Evolutionary conservation across 768 basidiomycete genomes (phyloP), one percentile per base, ranked within the genome.

Genomic region (Leucogyrophana mollusca): DNA sequence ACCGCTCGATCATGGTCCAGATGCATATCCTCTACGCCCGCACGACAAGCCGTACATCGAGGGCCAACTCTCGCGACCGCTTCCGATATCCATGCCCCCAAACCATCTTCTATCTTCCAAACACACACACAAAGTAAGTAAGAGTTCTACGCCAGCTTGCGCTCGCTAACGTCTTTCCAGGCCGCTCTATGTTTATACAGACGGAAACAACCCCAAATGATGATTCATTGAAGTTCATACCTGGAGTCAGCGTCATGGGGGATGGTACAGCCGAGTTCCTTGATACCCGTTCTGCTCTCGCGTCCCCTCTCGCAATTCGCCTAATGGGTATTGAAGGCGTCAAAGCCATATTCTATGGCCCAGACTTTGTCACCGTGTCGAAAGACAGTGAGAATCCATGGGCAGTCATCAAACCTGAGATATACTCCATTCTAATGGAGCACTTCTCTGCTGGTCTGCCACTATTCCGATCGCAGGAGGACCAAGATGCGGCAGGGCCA

Each of bases 181-280:
- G 70, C 25, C 82, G 94, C 18, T 86, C 87, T 44, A 95, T 97
- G 94, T 98, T 98, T 73, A 96, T 98, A 47, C 96, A 99, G 69
- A 98, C 95, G 4, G 94, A 97, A 70, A 82, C 85, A 9, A 99
- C 96, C 0, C 96, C 96, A 0, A 99, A 99, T 64, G 90, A 92
- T 24, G 93, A 97, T 62, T 95, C 94, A 1, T 79, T 99, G 42
- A 98, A 99, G 67, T 99, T 99, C 70, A 93, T 99, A 48, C 96
- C 95, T 1, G 96, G 96, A 0, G 76, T 85, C 18, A 66, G 83
- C 22, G 94, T 99, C 22, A 93, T 96, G 83, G 80, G 80, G 33
- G 80, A 82, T 20, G 93, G 92, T 35, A 89, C 88, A 1, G 92
- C 94, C 6, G 96, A 99, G 67, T 97, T 99, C 65, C 82, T 96